Conservation (phyloP, 345 rosid species). For the Eutrema japonicum region DNA sequence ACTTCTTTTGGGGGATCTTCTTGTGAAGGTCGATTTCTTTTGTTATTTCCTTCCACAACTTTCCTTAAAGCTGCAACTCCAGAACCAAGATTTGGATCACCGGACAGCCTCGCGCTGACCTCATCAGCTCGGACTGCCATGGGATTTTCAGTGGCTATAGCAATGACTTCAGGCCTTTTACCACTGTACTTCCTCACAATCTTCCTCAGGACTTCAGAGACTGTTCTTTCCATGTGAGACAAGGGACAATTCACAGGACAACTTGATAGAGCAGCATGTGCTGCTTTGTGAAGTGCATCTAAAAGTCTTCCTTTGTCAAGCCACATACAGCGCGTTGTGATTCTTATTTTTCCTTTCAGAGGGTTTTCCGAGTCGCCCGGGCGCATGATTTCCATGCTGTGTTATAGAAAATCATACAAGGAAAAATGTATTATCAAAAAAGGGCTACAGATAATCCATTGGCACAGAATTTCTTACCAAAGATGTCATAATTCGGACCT, state of each 20-base stretch:
- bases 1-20: slow-evolving; percentile 36
- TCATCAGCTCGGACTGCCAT: slow-evolving; percentile 77
- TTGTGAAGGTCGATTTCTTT: slow-evolving; percentile 47
- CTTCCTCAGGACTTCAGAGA: slow-evolving; percentile 82
- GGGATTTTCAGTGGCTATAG: slow-evolving; percentile 80
- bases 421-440: slow-evolving; percentile 22
- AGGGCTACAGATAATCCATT: not conserved
- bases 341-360: slow-evolving; percentile 87
- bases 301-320: slow-evolving; percentile 94
- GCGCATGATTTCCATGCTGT: slow-evolving; percentile 91
- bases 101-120: slow-evolving; percentile 62
- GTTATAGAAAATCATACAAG: slow-evolving; percentile 34
- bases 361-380: slow-evolving; percentile 59
- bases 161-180: slow-evolving; percentile 94
- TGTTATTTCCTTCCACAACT: slow-evolving; percentile 50
- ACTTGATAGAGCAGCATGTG: slow-evolving; percentile 88
- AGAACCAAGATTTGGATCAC: slow-evolving; percentile 60
- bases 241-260: slow-evolving; percentile 88
- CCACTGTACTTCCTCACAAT: slow-evolving; percentile 95
- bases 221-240: slow-evolving; percentile 90
- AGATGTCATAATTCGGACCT: slow-evolving; percentile 8
- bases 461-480: not conserved
- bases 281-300: slow-evolving; percentile 90
- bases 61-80: slow-evolving; percentile 62
- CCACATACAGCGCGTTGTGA: slow-evolving; percentile 97